Evolutionary conservation across 2,329 filamentous ascomycete genomes (phyloP), one percentile per base, ranked within the genome.

Genomic region (Neonectria punicea): DNA sequence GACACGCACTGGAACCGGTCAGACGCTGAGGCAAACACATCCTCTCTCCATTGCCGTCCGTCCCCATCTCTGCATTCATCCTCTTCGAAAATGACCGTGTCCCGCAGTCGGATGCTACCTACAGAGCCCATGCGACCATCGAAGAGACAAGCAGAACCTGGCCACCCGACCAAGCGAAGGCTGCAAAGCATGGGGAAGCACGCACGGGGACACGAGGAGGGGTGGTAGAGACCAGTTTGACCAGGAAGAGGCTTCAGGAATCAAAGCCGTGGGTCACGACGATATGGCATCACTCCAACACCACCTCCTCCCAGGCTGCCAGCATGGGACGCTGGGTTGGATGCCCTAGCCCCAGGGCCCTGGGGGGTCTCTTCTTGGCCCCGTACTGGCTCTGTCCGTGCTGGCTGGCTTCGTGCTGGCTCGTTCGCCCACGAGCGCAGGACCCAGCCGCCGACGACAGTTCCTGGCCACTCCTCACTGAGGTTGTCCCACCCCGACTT

Each of bases 201-300:
- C 50, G 61, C 47, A 53, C 59, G 63, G 53, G 49, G 62, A 59
- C 47, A 41, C 28, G 43, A 34, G 20, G 20, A 32, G 58, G 44
- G 28, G 36, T 32, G 46, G 43, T 14, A 28, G 39, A 22, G 36
- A 50, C 16, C 62, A 65, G 51, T 39, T 39, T n/a, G 36, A 39
- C 36, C 16, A 39, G 36, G 36, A 39, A 58, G 61, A 56, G 50
- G 32, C 53, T 58, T 41, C 36, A 53, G 58, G 56, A 65, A 61
- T 66, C 59, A 66, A 18, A 69, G 61, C 64, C 41, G 67, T 65
- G 58, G 58, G 64, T 61, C 58, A 47, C 53, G 47, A 66, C 65
- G 62, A 63, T 61, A 73, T 74, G 72, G 70, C 72, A 74, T 74
- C 72, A 74, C 69, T 69, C 61, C 70, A 70, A 70, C 63, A 74